These are phyloP conservation scores for Yamadazyma tumulicola DNA, from an alignment of 805 yeast species.

Conservation along the genomic window DNA sequence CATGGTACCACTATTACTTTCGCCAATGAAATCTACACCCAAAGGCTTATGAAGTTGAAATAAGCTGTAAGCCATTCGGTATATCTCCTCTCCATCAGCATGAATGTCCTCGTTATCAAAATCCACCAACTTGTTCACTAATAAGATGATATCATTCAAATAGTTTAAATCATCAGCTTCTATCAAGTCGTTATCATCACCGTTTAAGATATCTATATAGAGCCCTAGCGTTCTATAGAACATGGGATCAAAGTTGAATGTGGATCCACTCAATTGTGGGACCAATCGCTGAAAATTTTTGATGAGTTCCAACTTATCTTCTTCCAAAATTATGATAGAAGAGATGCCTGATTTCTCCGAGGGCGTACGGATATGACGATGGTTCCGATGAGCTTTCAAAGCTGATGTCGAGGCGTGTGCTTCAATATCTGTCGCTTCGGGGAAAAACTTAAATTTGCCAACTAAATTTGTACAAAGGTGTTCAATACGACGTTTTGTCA, in stretches of 20 bases:
- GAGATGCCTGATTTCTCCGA: neutral
- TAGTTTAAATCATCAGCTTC: conserved; percentile 8
- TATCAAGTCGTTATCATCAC: conserved; percentile 5
- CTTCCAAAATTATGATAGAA: conserved; percentile 1
- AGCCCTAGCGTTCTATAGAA: conserved; percentile 3
- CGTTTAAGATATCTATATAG: conserved; percentile 6
- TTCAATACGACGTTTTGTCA: neutral
- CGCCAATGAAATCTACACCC: conserved; percentile 5
- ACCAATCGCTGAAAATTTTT: conserved; percentile 7
- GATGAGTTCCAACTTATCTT: conserved; percentile 9
- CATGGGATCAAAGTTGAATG: conserved; percentile 12
- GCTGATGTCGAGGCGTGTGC: neutral
- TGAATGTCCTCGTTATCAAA: conserved; percentile 23
- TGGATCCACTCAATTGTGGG: conserved; percentile 12
- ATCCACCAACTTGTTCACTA: conserved; percentile 23
- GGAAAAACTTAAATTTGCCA: conserved; percentile 1
- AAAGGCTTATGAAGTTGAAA: conserved; percentile 22
- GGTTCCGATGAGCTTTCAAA: neutral
- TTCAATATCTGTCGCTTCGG: neutral
- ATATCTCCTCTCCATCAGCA: conserved; percentile 13
- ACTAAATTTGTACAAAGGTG: conserved; percentile 1
- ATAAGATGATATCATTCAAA: conserved; percentile 8
- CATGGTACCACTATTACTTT: conserved; percentile 15
- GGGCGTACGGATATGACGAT: neutral
- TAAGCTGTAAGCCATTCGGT: conserved; percentile 20